phyloP scores from a whole-genome alignment of 805 yeast genomes.

The Zygoascus ofunaensis region DNA sequence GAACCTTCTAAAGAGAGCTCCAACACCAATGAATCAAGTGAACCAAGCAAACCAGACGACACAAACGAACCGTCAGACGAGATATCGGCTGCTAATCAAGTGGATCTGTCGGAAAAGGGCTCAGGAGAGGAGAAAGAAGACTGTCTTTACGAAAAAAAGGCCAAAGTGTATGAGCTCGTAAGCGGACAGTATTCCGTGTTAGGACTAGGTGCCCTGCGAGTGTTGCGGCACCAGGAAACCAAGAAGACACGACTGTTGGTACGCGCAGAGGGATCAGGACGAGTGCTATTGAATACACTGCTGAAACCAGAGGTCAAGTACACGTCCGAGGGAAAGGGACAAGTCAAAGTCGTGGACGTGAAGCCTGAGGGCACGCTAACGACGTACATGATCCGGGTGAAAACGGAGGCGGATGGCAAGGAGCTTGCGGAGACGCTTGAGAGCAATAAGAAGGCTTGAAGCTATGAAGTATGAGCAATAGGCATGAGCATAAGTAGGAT shows the following conservation, averaged over 20 bases:
- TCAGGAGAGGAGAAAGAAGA: constrained; percentile 87
- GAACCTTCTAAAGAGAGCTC: background rate
- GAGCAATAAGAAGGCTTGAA: background rate
- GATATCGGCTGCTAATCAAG: constrained; percentile 26
- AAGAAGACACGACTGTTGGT: constrained; percentile 62
- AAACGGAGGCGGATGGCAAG: constrained; percentile 60
- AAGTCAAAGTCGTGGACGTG: constrained; percentile 60
- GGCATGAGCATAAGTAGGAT: too few species aligned
- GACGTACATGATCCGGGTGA: constrained; percentile 67
- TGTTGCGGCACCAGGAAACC: constrained; percentile 52
- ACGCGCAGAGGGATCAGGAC: constrained; percentile 82
- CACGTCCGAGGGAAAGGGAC: constrained; percentile 50
- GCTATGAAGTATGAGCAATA: too few species aligned
- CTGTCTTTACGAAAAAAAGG: constrained; percentile 50
- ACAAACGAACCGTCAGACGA: constrained; percentile 9
- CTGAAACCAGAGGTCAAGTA: constrained; percentile 52
- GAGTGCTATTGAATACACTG: constrained; percentile 64
- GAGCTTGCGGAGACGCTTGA: constrained; percentile 30
- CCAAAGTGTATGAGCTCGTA: constrained; percentile 55
- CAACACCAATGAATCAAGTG: background rate
- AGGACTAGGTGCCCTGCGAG: constrained; percentile 78
- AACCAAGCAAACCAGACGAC: background rate
- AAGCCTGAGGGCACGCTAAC: constrained; percentile 44
- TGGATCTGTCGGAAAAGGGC: constrained; percentile 44
- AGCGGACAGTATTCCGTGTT: constrained; percentile 33